A percentile compares a stretch with the other conserved stretches of the same genome.
Evolutionary conservation across 1,284 basidiomycete species (phyloP).

Genomic region (Volvariella volvacea): DNA sequence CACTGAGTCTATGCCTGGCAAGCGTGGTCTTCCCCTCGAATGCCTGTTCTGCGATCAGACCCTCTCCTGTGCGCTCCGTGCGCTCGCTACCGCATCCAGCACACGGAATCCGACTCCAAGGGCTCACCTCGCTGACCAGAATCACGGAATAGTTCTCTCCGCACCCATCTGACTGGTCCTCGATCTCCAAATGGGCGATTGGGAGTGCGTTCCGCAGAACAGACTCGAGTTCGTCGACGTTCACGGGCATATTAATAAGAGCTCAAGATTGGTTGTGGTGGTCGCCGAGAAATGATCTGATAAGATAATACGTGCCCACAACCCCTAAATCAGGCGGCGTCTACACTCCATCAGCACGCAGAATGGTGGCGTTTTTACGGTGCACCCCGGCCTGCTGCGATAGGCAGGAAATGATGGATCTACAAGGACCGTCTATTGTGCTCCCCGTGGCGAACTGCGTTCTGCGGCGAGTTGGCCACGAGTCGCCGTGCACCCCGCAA

Average conservation of each 20-base stretch:
- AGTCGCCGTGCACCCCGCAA: too few relatives aligned
- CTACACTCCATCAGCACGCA: too few relatives aligned
- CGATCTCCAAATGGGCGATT: constrained; percentile 60
- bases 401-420: too few relatives aligned
- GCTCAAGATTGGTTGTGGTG: not conserved
- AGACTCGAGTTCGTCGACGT: constrained; percentile 45
- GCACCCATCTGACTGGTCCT: constrained; percentile 72
- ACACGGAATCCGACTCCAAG: too few relatives aligned
- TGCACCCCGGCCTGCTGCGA: too few relatives aligned
- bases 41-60: constrained; percentile 28
- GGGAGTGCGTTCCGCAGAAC: constrained; percentile 54
- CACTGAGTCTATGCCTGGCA: constrained; percentile 61
- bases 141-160: constrained; percentile 70
- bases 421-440: too few relatives aligned
- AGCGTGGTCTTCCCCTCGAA: constrained; percentile 76
- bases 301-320: not conserved
- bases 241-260: constrained; percentile 51
- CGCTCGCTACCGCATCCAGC: not conserved
- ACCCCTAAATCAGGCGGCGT: too few relatives aligned
- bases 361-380: too few relatives aligned
- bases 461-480: too few relatives aligned
- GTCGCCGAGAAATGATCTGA: not conserved
- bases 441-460: too few relatives aligned
- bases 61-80: not conserved
- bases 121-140: constrained; percentile 65